Base-by-base conservation (phyloP, 2,329 filamentous ascomycete species). In the Huntiella abstrusa region DNA sequence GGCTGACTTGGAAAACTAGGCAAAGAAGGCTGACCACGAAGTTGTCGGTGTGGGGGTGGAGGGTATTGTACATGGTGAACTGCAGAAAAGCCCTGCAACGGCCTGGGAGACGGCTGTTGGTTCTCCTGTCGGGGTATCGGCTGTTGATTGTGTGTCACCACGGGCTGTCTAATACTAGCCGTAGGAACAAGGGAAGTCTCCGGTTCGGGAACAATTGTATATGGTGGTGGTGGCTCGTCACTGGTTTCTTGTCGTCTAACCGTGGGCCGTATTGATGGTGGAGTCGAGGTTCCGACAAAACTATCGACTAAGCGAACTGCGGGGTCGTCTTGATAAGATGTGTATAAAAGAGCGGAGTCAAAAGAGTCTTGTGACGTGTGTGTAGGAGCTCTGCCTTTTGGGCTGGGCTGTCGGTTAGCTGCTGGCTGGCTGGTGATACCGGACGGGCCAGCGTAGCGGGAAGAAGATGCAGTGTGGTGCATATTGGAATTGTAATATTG, bases 161-260 rank as follows among this genome's bases (percentile, higher is more conserved):
- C 22, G 8, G 22, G 22, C 22, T 10, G 22, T 7, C 22, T 10
- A 28, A 7, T 28, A 33, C 11, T n/a, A 32, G 8, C 12, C 12
- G 41, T 5, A 8, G 32, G 1, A 13, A 10, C 16, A 15, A 34
- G 10, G 41, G 32, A 12, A 11, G 28, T 16, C 7, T 28, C 41
- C 7, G 28, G 28, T 4, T 7, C 32, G 4, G 28, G 28, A 12
- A 43, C 8, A 13, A 33, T 11, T 4, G 41, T 43, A 8, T 43
- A 43, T 34, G 41, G 41, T 4, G 41, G 41, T 6, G 41, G 41
- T 17, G 41, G 41, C n/a, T 43, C 41, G 33, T 43, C 32, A 15
- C 13, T 35, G 8, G 8, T 41, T 32, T 41, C 40, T 32, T 28
- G 40, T 7, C 19, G 40, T 28, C 22, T 28, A 13, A 32, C 13